Evolutionary conservation across 495 filamentous ascomycete genomes (phyloP), one percentile per base, ranked within the genome.

Genomic region (Penicillium arizonense): DNA sequence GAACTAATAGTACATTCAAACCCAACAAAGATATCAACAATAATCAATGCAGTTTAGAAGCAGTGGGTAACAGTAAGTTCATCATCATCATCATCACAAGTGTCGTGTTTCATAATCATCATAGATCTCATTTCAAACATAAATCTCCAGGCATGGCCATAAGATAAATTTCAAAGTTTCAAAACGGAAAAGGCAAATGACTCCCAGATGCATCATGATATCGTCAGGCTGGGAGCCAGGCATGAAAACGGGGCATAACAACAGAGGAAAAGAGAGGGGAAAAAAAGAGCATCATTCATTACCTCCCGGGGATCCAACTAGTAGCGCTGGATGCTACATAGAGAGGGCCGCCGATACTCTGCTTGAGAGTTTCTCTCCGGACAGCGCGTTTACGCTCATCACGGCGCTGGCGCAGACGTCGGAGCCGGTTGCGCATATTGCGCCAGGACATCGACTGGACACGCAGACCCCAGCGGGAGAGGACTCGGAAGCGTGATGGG

Each of bases 331-430:
- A 75, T 20, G 61, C 63, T 47, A 72, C 62, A 41, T 69, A 57
- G 3, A 72, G 53, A 12, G 67, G 67, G 23, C 60, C 62, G 3
- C 79, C 77, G 62, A 95, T 96, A 57, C 79, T 87, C 50, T 80
- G 76, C 60, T 87, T 81, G 47, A 95, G 74, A 56, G 73, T 77
- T 47, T 86, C 77, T 41, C 84, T 79, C 48, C 84, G 72, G 56
- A 81, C 85, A 69, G 89, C 88, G 41, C 69, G 71, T 55, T 69
- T 77, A 23, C 64, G 64, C 50, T 81, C 76, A 23, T 83, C 78
- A 38, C 82, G 77, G 57, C 74, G 69, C 63, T 87, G 82, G 55
- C 82, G 85, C 46, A 81, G 59, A 50, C 82, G 77, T 34, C 81
- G 75, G 33, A 87, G 63, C 30, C 77, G 77, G 34, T 76, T 76